Conservation (phyloP, 805 yeast species). For the Cyberlindnera samutprakarnensis region DNA sequence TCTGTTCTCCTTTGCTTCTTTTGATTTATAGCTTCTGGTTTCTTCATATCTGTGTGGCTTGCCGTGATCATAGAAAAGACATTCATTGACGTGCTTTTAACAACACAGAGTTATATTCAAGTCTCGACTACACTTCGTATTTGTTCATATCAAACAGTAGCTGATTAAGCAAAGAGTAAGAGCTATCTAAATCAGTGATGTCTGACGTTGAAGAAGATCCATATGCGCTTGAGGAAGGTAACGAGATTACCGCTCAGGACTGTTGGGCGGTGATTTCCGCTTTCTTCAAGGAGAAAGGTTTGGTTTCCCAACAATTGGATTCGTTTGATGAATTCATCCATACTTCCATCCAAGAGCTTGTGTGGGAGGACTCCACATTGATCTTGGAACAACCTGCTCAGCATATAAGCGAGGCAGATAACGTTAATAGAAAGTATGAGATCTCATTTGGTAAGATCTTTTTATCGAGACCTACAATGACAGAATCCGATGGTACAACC, state of each 20-base stretch:
- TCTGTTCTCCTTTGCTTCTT: no score
- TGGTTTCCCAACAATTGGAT: conserved; percentile 96
- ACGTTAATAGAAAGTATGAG: conserved; percentile 86
- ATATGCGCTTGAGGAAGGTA: conserved; percentile 42
- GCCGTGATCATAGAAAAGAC: no score
- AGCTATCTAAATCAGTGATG: no score
- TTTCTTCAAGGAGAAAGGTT: conserved; percentile 92
- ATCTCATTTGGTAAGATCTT: conserved; percentile 97
- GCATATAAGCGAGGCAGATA: conserved; percentile 86
- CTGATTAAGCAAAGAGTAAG: no score
- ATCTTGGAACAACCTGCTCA: conserved; percentile 98
- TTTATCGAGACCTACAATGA: conserved; percentile 94
- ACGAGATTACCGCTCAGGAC: conserved; percentile 88
- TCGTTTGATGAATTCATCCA: conserved; percentile 97
- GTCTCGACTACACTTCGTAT: no score
- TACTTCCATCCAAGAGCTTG: conserved; percentile 93
- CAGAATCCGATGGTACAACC: conserved; percentile 99
- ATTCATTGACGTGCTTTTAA: no score
- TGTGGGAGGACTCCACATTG: conserved; percentile 89
- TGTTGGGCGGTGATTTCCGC: conserved; percentile 98
- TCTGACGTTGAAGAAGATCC: conserved; percentile 41
- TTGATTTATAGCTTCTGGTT: no score
- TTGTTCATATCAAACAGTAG: no score
- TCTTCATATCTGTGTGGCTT: no score
- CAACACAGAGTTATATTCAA: no score